These are phyloP conservation scores for Trichoderma sp. DNA, from an alignment of 2,329 filamentous ascomycete species.

Conservation along the genomic window DNA sequence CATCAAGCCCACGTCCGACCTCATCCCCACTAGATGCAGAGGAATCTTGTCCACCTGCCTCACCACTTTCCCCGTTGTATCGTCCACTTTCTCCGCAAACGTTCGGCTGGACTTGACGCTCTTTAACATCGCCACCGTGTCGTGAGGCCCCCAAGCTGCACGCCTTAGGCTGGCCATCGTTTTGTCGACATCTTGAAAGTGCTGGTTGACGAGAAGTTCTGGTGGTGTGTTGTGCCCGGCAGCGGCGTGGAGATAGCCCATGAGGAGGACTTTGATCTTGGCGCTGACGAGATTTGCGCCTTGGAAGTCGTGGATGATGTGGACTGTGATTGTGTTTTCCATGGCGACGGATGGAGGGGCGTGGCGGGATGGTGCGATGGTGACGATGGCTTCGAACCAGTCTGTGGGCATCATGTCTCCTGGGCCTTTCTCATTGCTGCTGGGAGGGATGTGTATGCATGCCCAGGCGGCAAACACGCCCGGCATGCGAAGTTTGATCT, in stretches of 20 bases:
- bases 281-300: slow-evolving; percentile 46
- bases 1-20: slow-evolving; percentile 52
- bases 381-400: slow-evolving; percentile 65
- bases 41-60: slow-evolving; percentile 61
- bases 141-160: slow-evolving; percentile 49
- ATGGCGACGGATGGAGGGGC: slow-evolving; percentile 51
- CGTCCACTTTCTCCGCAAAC: slow-evolving; percentile 51
- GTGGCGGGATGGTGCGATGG: slow-evolving; percentile 56
- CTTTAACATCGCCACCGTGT: slow-evolving; percentile 45
- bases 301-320: slow-evolving; percentile 58
- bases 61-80: slow-evolving; percentile 55
- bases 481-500: slow-evolving; percentile 56
- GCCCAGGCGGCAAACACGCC: slow-evolving; percentile 71
- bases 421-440: slow-evolving; percentile 21
- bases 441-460: slow-evolving; percentile 41
- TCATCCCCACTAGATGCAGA: slow-evolving; percentile 61
- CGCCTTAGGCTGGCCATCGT: slow-evolving; percentile 53
- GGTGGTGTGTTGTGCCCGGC: slow-evolving; percentile 28
- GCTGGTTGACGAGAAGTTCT: slow-evolving; percentile 38
- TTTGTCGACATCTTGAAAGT: slow-evolving; percentile 48
- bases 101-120: slow-evolving; percentile 48
- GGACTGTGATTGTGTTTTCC: slow-evolving; percentile 55
- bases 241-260: slow-evolving; percentile 59
- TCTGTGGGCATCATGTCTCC: slow-evolving; percentile 42
- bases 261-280: slow-evolving; percentile 58